Conservation (phyloP, 257 asterid species). For the Eustoma russellianum region DNA sequence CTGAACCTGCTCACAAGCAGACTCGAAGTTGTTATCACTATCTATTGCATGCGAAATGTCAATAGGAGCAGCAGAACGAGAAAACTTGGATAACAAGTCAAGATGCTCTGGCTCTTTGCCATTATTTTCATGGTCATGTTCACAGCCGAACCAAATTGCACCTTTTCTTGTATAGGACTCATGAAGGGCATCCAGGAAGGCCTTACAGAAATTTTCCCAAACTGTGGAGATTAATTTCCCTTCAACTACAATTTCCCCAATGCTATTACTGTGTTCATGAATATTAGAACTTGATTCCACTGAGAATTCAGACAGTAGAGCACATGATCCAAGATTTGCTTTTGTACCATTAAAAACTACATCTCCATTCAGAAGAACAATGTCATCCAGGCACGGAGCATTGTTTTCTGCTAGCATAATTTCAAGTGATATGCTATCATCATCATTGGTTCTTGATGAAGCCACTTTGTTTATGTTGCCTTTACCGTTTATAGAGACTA, state of each 20-base stretch:
- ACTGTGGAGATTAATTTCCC: conserved; percentile 56
- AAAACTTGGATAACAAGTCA: conserved; percentile 55
- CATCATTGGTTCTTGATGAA: conserved; percentile 6
- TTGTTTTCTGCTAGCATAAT: conserved; percentile 55
- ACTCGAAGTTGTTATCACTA: conserved; percentile 39
- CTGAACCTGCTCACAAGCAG: conserved; percentile 43
- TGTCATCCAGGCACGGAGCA: conserved; percentile 50
- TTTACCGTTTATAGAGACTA: conserved; percentile 22
- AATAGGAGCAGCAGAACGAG: conserved; percentile 32
- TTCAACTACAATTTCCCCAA: conserved; percentile 72
- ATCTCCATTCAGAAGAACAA: conserved; percentile 24
- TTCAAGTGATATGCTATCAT: conserved; percentile 53
- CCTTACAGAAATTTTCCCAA: conserved; percentile 66
- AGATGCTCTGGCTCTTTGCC: conserved; percentile 19
- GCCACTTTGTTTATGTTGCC: conserved; percentile 16
- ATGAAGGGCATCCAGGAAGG: conserved; percentile 30
- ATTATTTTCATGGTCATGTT: conserved; percentile 32
- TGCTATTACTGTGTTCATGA: conserved; percentile 33
- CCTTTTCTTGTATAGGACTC: conserved; percentile 57
- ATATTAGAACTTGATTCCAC: conserved; percentile 18
- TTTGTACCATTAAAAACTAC: conserved; percentile 23
- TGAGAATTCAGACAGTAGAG: conserved; percentile 22
- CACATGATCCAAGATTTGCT: conserved; percentile 31
- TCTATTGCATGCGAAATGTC: conserved; percentile 35
- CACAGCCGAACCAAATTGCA: conserved; percentile 54